Evolutionary conservation across 176 grass and related monocot species (phyloP), one percentile per base, ranked within the genome.

Genomic region (Thinopyrum elongatum): DNA sequence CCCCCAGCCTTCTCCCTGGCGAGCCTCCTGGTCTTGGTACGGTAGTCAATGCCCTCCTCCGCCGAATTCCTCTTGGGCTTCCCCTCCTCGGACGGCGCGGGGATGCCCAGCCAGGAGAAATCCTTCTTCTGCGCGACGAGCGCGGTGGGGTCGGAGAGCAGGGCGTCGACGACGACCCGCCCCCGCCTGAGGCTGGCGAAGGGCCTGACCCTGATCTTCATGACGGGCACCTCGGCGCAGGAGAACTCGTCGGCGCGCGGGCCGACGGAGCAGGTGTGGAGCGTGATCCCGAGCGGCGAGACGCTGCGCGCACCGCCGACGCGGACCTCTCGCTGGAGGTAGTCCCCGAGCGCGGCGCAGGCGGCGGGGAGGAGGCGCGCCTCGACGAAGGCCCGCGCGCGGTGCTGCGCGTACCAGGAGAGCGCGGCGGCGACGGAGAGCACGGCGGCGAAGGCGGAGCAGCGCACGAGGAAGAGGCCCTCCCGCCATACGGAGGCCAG

Each of bases 21-120:
- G 33, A 96, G 47, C 89, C 97, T 92, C 88, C 90, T 90, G 6
- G 78, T 92, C 90, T 96, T 99, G 80, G 94, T 99, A 27, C 94
- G 90, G 76, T 85, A 86, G 68, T 99, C 90, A 80, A 99, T 96
- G 38, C 92, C 94, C 85, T 99, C 97, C 90, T 99, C 97, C 16
- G 77, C 36, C 1, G 94, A 99, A 16, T 88, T 89, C 76, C 92
- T 83, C 49, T 86, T 94, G 57, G 81, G 46, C 6, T 70, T 66
- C 62, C 57, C 76, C 85, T 85, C 94, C 84, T 90, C 92, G 16
- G 94, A 90, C 21, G 93, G 88, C 8, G 82, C 1, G 33, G 97
- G 97, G 49, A 96, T 92, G 41, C 97, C 97, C 13, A 99, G 81
- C 97, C 97, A 99, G 0, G 97, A 99, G 88, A 96, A 99, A 78